Percentiles rank a stretch among this genome's conserved stretches.
Conservation (phyloP, 2,329 filamentous ascomycete species). For the Ophiostoma montium region DNA sequence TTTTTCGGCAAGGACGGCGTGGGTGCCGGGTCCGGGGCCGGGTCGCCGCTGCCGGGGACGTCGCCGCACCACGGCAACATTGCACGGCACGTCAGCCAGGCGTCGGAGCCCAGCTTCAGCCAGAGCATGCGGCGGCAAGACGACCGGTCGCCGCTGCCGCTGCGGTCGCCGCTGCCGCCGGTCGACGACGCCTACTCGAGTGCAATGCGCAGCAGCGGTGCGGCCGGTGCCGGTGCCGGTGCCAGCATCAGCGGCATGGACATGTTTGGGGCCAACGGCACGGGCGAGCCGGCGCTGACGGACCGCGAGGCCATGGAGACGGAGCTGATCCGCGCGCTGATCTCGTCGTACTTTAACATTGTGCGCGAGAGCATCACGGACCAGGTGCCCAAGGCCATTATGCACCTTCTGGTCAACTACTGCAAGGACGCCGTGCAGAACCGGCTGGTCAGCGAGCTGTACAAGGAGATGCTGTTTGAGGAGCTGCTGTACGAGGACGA, state of each 20-base stretch:
- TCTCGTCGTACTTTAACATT: constrained; percentile 98
- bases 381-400: constrained; percentile 95
- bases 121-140: constrained; percentile 67
- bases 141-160: constrained; percentile 40
- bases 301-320: constrained; percentile 96
- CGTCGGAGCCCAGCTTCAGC: constrained; percentile 65
- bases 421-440: constrained; percentile 98
- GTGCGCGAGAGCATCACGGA: constrained; percentile 97
- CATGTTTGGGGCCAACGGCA: constrained; percentile 26
- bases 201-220: background rate
- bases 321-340: constrained; percentile 88
- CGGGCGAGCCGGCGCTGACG: constrained; percentile 67
- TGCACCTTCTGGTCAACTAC: constrained; percentile 97
- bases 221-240: background rate
- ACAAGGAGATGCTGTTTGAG: constrained; percentile 80
- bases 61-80: constrained; percentile 22
- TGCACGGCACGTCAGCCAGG: constrained; percentile 59
- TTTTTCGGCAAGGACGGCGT: constrained; percentile 91
- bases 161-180: constrained; percentile 32
- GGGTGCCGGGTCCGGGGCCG: background rate
- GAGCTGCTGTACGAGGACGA: constrained; percentile 96
- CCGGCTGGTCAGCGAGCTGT: constrained; percentile 84
- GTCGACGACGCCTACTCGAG: constrained; percentile 3
- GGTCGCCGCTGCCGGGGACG: background rate
- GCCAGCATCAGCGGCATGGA: constrained; percentile 8